Evolutionary conservation across 208 protist genomes (phyloP).

Genomic region (Trypanosoma theileri): DNA sequence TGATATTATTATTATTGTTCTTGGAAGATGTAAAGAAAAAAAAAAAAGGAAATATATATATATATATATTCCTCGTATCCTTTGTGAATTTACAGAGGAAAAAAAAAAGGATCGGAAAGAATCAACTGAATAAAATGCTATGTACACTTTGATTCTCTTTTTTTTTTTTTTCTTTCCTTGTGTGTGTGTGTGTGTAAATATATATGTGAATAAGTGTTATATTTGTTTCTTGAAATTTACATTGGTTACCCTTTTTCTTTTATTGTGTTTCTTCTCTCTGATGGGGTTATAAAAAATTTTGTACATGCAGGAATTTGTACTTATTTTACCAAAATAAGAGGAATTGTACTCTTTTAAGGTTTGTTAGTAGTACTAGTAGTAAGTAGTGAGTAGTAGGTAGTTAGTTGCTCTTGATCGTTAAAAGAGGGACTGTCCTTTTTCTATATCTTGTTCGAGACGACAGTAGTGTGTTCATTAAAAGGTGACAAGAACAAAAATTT

Average conservation of each 20-base stretch:
- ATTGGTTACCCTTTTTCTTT: conserved; percentile 15
- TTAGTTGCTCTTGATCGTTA: neutral
- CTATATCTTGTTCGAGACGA: neutral
- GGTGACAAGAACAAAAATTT: too few relatives aligned
- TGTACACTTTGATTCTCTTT: neutral
- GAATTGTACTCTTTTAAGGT: too few relatives aligned
- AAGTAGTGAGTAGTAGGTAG: neutral
- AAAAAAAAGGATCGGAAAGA: neutral
- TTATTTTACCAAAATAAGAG: too few relatives aligned
- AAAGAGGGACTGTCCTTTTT: neutral
- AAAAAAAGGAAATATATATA: too few relatives aligned
- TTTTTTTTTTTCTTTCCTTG: conserved; percentile 14
- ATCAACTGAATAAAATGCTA: neutral
- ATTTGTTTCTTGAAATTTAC: neutral
- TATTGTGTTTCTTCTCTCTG: neutral
- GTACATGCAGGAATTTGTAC: too few relatives aligned
- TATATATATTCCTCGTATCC: too few relatives aligned
- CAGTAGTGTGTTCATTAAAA: too few relatives aligned
- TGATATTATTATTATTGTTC: too few relatives aligned
- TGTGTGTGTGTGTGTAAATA: neutral
- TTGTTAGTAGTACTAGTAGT: too few relatives aligned
- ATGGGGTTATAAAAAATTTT: too few relatives aligned
- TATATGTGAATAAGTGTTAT: conserved; percentile 16
- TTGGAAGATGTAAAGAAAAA: neutral
- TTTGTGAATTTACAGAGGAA: neutral